phyloP scores from a whole-genome alignment of 73 alveolate genomes.

The Symbiodinium natans region DNA sequence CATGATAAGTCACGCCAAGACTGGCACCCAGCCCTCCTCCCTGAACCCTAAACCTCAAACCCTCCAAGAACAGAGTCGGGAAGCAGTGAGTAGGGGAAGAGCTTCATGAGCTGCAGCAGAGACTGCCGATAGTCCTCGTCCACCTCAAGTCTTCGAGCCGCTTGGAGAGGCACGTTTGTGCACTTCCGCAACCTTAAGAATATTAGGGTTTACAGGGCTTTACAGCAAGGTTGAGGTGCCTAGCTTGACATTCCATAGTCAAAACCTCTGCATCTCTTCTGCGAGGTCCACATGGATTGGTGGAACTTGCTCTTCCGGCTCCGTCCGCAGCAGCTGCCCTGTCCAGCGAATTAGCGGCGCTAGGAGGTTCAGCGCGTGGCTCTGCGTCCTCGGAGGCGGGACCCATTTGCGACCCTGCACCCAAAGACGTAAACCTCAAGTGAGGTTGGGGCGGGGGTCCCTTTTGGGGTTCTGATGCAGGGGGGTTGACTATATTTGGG shows the following conservation, averaged over 20 bases:
- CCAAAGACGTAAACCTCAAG: no score
- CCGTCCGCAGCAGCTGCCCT: not conserved
- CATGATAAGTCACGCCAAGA: no score
- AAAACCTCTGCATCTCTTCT: not conserved
- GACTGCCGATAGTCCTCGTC: not conserved
- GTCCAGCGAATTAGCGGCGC: not conserved
- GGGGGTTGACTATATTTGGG: no score
- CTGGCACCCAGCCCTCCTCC: no score
- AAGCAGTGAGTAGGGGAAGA: not conserved
- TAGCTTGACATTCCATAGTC: no score
- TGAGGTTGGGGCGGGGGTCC: no score
- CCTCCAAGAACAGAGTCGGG: not conserved
- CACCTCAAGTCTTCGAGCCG: not conserved
- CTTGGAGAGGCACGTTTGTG: no score
- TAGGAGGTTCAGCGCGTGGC: not conserved
- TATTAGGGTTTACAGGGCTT: no score
- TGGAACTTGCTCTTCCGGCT: not conserved
- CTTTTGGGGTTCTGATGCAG: no score
- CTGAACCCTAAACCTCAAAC: not conserved
- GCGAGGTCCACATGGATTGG: not conserved
- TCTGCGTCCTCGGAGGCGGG: not conserved
- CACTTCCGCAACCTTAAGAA: no score
- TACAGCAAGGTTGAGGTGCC: no score
- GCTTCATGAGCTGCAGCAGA: not conserved
- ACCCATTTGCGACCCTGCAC: no score